phyloP scores from a whole-genome alignment of 2,329 filamentous ascomycete species.

The Tolypocladium pustulatum region DNA sequence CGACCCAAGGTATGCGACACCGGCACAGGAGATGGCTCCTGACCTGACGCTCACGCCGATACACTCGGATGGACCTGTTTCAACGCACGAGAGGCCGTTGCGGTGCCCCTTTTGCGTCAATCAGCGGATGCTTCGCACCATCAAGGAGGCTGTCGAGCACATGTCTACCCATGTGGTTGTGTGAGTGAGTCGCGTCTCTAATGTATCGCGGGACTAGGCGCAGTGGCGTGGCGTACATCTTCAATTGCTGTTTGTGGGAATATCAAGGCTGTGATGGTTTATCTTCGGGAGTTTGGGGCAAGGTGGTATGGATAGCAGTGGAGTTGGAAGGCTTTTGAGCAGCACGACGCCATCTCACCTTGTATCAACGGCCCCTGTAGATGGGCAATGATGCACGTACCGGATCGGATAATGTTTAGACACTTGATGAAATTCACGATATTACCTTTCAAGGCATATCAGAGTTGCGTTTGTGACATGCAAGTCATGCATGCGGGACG shows the following conservation, averaged over 20 bases:
- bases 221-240: background rate
- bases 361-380: background rate
- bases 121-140: constrained; percentile 47
- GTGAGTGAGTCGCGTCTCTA: constrained; percentile 11
- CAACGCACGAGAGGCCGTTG: constrained; percentile 36
- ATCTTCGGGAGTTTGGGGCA: background rate
- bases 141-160: constrained; percentile 53
- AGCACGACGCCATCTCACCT: background rate
- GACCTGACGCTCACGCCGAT: constrained; percentile 46
- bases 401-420: background rate
- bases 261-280: background rate
- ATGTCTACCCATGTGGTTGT: constrained; percentile 52
- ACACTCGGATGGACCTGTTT: constrained; percentile 35
- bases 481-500: background rate
- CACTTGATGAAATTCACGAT: background rate
- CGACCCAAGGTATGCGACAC: constrained; percentile 22
- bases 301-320: background rate
- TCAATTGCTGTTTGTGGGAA: background rate
- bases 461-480: background rate
- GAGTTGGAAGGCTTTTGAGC: background rate
- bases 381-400: background rate
- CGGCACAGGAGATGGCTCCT: constrained; percentile 21
- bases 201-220: background rate
- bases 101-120: constrained; percentile 53
- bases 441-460: background rate